These are phyloP conservation scores for Zopfochytrium polystomum DNA, from an alignment of 371 early-diverging fungal genomes.

Conservation along the genomic window DNA sequence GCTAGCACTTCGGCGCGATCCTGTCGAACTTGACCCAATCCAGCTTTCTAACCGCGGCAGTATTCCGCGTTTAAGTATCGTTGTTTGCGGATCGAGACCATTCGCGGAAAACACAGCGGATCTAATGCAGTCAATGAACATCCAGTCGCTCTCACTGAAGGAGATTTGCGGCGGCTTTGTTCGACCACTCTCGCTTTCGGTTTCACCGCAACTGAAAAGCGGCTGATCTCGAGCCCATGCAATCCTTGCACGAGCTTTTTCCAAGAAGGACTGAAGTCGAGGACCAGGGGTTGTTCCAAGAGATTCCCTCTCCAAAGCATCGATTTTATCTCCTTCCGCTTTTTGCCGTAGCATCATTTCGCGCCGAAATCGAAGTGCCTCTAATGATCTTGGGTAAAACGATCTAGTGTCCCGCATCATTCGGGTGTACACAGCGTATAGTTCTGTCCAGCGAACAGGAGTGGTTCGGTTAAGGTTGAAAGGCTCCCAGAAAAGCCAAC, in stretches of 20 bases:
- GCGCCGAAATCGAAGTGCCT: neutral
- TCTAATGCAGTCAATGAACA: constrained; percentile 60
- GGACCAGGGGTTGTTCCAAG: neutral
- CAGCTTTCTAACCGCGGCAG: constrained; percentile 5
- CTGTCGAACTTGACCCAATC: neutral
- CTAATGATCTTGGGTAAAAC: neutral
- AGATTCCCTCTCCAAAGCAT: neutral
- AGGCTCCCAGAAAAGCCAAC: constrained; percentile 15
- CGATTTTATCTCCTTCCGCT: neutral
- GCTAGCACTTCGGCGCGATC: too few species aligned
- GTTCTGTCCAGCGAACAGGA: neutral
- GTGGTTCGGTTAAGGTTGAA: neutral
- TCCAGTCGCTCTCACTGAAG: constrained; percentile 53
- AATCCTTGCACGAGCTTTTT: neutral
- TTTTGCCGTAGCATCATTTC: neutral
- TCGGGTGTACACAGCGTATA: neutral
- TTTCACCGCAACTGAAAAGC: neutral
- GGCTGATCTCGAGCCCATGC: neutral
- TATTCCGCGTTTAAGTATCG: constrained; percentile 12
- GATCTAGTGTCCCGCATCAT: neutral
- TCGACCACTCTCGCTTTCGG: neutral
- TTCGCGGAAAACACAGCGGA: constrained; percentile 50
- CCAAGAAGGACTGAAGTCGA: neutral
- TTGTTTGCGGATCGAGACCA: neutral
- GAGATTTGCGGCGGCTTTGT: constrained; percentile 5